Base-by-base conservation (phyloP, 257 asterid species). In the Solanum chmielewskii region DNA sequence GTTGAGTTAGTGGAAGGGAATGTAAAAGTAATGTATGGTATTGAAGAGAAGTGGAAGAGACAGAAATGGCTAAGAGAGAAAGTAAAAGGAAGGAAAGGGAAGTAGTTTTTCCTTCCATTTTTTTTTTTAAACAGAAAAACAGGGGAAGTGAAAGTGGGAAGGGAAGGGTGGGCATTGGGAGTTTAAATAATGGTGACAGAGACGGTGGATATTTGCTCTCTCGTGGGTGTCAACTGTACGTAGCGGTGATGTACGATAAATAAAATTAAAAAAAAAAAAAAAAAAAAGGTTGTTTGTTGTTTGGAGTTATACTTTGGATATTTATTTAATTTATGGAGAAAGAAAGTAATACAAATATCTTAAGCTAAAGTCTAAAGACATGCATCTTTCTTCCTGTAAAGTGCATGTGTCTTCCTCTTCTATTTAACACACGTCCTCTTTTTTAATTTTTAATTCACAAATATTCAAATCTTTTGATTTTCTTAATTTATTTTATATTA, bases 1-100 rank as follows among this genome's bases (percentile, higher is more conserved):
- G 94, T 7, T 69, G 76, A 21, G 98, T 95, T 6, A 92, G 66
- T 15, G 98, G 98, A 2, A 94, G 96, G 8, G 98, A 85, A 62
- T 89, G 89, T 86, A 87, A 92, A 23, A 88, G 29, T 27, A 94
- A 87, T 85, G 91, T 88, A 14, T 93, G 94, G 81, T 91, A 89
- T 2, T 90, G 88, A 3, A 89, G 87, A 25, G 92, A n/a, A 35
- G 89, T 64, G 83, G 93, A 77, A 81, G 69, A 15, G 42, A 78
- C 86, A 42, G 27, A 92, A 42, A 85, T 86, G 16, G 52, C 90
- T 56, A 33, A 78, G 4, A 89, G 21, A 15, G 27, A 74, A 29
- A 60, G 84, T 44, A 75, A n/a, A 74, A 83, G 74, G 31, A 59
- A n/a, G 85, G 84, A 23, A 83, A 76, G 11, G 88, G 64, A 69